Evolutionary conservation across 2,329 filamentous ascomycete species (phyloP).

Genomic region (Penicillium sp.): DNA sequence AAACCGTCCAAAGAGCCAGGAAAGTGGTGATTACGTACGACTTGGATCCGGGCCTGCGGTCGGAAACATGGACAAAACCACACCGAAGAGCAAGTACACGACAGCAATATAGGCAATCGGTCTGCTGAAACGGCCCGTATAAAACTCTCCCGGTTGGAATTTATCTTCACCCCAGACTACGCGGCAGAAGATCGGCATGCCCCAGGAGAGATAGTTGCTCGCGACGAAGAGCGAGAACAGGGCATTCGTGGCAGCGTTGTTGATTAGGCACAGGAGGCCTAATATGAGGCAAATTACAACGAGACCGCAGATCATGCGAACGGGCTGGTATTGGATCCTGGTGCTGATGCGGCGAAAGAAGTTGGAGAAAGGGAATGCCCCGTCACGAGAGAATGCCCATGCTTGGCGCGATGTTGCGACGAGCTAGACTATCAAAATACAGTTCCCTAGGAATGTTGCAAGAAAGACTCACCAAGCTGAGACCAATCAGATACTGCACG

Average conservation of each 20-base stretch:
- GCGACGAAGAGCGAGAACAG: constrained; percentile 60
- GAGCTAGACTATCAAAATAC: constrained; percentile 34
- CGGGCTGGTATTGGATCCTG: constrained; percentile 59
- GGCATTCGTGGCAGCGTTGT: constrained; percentile 58
- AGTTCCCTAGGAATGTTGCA: no score
- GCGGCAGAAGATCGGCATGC: constrained; percentile 60
- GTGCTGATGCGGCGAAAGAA: constrained; percentile 61
- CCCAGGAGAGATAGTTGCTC: constrained; percentile 64
- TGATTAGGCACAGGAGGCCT: constrained; percentile 61
- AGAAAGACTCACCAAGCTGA: constrained; percentile 48
- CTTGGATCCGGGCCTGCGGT: constrained; percentile 56
- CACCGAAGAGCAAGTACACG: constrained; percentile 58
- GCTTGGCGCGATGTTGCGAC: constrained; percentile 62
- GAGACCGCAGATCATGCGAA: constrained; percentile 59
- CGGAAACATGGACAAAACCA: constrained; percentile 62
- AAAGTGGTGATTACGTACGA: constrained; percentile 30
- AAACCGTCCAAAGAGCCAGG: neutral
- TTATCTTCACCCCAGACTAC: constrained; percentile 60
- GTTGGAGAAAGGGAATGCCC: constrained; percentile 60
- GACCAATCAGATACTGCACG: constrained; percentile 64
- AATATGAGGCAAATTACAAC: constrained; percentile 55
- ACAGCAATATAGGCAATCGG: constrained; percentile 58
- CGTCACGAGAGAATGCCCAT: constrained; percentile 66
- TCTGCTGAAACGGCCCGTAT: constrained; percentile 57
- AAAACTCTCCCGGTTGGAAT: constrained; percentile 62